Conservation (phyloP, 2,329 filamentous ascomycete species). For the Hymenoscyphus infarciens region DNA sequence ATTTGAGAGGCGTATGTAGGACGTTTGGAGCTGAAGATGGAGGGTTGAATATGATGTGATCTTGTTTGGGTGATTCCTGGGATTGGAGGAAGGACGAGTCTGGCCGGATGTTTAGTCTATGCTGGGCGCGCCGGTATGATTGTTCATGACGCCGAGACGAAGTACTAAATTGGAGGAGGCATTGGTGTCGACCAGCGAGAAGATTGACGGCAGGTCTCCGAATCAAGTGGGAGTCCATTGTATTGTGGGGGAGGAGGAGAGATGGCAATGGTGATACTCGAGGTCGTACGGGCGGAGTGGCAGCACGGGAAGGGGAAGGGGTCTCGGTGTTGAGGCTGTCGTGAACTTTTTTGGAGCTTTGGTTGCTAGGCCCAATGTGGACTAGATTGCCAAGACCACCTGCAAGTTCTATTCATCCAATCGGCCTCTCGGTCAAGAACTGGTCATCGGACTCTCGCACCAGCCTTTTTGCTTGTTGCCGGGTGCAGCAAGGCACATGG, state of each 20-base stretch:
- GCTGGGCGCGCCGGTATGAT: conserved; percentile 35
- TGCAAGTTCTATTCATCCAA: no score
- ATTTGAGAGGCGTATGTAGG: conserved; percentile 63
- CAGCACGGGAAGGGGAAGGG: background rate
- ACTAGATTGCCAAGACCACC: conserved; percentile 7
- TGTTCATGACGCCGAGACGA: conserved; percentile 34
- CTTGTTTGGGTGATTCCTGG: conserved; percentile 36
- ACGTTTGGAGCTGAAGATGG: conserved; percentile 54
- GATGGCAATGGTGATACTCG: background rate
- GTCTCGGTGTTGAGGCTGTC: conserved; percentile 9
- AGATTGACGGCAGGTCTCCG: conserved; percentile 30
- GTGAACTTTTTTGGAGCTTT: conserved; percentile 12
- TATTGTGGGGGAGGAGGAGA: conserved; percentile 14
- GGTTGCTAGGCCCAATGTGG: conserved; percentile 3
- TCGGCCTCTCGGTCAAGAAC: background rate
- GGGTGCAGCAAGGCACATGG: conserved; percentile 1
- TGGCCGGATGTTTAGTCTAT: conserved; percentile 50
- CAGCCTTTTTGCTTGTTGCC: background rate
- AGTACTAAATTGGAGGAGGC: conserved; percentile 28
- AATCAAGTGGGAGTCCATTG: conserved; percentile 34
- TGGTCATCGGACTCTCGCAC: background rate
- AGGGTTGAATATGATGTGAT: conserved; percentile 55
- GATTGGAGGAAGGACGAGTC: conserved; percentile 54
- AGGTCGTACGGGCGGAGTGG: no score
- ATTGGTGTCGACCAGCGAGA: conserved; percentile 29